Evolutionary conservation across 108 stramenopile species (phyloP), one percentile per base, ranked within the genome.

Genomic region (Cyclostephanos tholiformis): DNA sequence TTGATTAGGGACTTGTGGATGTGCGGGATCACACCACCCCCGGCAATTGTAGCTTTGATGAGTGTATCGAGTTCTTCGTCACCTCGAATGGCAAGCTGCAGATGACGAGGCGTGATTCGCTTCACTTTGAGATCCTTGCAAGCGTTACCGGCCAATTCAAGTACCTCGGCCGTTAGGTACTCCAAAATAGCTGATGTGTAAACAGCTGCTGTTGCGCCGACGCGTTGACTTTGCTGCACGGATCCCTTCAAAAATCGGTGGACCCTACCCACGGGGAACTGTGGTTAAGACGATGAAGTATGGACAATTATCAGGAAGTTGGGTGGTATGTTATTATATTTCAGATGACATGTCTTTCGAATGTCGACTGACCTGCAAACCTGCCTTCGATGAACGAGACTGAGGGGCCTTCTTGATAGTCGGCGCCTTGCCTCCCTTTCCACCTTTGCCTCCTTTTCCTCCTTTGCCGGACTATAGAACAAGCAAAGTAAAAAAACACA

Each of bases 281-380:
- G 97, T 99, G 99, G 82, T 99, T 99, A 87, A 97, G 97, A 2
- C 98, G 99, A 83, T 99, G 98, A 97, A 86, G 99, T 99, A 71
- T 98, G 98, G 30, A 98, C 99, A 93, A 98, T 99, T 94, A 99
- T 99, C 36, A 99, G 82, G 30, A 98, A 96, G 85, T 99, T 98
- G 60, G 99, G 86, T 84, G 99, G 41, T 41, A 9, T 12, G 12
- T 41, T 7, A 3, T 98, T 87, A 98, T 97, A 75, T 99, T 98
- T 63, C 99, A 64, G 30, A 27, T 51, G 16, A 23, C 39, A 63
- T 60, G 60, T 16, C 16, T 3, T 16, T 19, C 27, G 57, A 36
- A 26, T n/a, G 39, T 19, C 17, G 4, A 69, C 76, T 38, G 38
- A 83, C 86, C 84, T 87, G 87, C 50, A 99, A 89, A 59, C 99